These are phyloP conservation scores for Yarrowia keelungensis DNA, from an alignment of 805 yeast species.

Conservation along the genomic window DNA sequence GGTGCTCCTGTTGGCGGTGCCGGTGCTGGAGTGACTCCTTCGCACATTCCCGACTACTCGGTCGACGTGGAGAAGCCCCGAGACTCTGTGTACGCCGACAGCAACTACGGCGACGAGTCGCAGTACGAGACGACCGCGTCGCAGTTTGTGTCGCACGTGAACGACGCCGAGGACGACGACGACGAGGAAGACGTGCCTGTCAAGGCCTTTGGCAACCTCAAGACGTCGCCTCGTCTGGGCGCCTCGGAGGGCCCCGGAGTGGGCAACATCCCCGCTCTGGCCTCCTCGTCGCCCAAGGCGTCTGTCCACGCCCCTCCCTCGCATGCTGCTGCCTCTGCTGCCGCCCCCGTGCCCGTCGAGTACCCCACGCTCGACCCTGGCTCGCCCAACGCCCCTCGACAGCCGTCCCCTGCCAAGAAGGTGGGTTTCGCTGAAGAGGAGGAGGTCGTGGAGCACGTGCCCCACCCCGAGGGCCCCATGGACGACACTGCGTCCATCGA, in stretches of 20 bases:
- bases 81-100: slow-evolving; percentile 24
- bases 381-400: slow-evolving; percentile 27
- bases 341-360: slow-evolving; percentile 19
- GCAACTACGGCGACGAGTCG: slow-evolving; percentile 16
- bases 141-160: slow-evolving; percentile 12
- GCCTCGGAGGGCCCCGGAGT: not conserved
- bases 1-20: not conserved
- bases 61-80: slow-evolving; percentile 32
- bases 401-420: slow-evolving; percentile 31
- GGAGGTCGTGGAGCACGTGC: slow-evolving; percentile 35
- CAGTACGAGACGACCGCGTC: slow-evolving; percentile 11
- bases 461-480: slow-evolving; percentile 32
- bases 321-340: not conserved
- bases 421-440: slow-evolving; percentile 37
- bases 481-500: slow-evolving; percentile 43
- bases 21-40: not conserved
- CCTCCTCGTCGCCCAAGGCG: slow-evolving; percentile 6
- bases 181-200: slow-evolving; percentile 34
- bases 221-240: slow-evolving; percentile 11
- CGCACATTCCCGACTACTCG: slow-evolving; percentile 28
- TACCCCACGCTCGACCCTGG: slow-evolving; percentile 31
- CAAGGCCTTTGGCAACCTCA: slow-evolving; percentile 24
- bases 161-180: not conserved
- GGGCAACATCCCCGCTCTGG: not conserved
- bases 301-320: not conserved